phyloP scores from a whole-genome alignment of 306 rosid species.

The Medicago arabica region DNA sequence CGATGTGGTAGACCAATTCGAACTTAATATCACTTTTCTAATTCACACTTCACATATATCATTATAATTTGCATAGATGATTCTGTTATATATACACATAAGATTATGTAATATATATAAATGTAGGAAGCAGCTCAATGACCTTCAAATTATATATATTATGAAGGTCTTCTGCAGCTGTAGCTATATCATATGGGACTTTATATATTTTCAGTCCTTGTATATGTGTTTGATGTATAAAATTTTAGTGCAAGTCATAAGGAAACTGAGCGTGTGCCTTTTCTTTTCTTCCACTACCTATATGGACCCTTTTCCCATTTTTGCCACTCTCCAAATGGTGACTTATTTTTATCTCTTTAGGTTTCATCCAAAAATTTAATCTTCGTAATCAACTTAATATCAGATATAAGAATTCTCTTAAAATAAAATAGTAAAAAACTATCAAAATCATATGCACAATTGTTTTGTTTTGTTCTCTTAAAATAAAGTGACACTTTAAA shows the following conservation, averaged over 20 bases:
- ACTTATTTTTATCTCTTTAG: not conserved
- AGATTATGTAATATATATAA: not conserved
- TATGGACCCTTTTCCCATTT: not conserved
- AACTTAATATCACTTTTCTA: not conserved
- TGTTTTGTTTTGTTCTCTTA: too few relatives aligned
- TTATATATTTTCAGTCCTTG: not conserved
- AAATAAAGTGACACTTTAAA: too few relatives aligned
- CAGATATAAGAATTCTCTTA: too few relatives aligned
- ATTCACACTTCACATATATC: not conserved
- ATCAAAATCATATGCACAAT: too few relatives aligned
- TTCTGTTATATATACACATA: not conserved
- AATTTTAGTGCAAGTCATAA: not conserved
- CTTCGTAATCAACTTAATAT: too few relatives aligned
- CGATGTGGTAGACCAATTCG: conserved; percentile 23
- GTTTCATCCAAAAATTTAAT: too few relatives aligned
- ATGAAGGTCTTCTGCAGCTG: conserved; percentile 33
- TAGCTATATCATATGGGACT: conserved; percentile 10
- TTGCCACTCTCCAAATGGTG: not conserved
- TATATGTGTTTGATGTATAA: not conserved
- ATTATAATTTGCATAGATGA: not conserved
- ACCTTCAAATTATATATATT: conserved; percentile 11
- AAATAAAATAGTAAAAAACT: too few relatives aligned
- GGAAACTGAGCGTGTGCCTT: not conserved
- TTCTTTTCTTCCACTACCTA: not conserved
- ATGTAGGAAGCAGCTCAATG: conserved; percentile 20